Conservation (phyloP, 139 green algal species). For the Yamagishiella unicocca region DNA sequence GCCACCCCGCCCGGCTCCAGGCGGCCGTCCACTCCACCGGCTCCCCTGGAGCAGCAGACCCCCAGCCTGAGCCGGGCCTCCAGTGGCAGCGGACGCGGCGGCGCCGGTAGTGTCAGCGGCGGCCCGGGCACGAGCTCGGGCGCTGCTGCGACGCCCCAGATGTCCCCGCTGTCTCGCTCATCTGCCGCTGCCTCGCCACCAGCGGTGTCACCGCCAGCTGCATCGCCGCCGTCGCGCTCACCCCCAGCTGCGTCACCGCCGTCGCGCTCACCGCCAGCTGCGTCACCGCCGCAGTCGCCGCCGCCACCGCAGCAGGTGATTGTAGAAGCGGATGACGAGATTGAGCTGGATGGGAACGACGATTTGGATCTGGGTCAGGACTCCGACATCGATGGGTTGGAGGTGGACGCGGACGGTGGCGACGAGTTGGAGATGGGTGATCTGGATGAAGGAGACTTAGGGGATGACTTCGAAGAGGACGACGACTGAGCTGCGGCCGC, state of each 20-base stretch:
- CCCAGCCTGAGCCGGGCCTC: neutral
- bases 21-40: conserved; percentile 11
- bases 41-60: neutral
- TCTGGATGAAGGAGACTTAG: neutral
- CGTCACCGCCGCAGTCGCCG: neutral
- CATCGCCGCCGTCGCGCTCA: neutral
- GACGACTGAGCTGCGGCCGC: too few species aligned
- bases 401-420: neutral
- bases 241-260: neutral
- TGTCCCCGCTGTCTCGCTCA: conserved; percentile 11
- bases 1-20: neutral
- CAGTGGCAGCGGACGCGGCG: neutral
- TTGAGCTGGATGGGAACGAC: neutral
- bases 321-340: neutral
- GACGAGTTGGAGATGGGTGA: neutral
- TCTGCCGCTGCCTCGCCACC: neutral
- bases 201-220: neutral
- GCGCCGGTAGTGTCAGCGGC: neutral
- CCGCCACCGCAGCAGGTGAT: neutral
- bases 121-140: neutral
- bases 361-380: neutral
- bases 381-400: neutral
- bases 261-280: neutral
- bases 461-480: neutral
- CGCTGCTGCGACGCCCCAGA: neutral